Conservation (phyloP, 2,329 filamentous ascomycete genomes). For the Beauveria australis region DNA sequence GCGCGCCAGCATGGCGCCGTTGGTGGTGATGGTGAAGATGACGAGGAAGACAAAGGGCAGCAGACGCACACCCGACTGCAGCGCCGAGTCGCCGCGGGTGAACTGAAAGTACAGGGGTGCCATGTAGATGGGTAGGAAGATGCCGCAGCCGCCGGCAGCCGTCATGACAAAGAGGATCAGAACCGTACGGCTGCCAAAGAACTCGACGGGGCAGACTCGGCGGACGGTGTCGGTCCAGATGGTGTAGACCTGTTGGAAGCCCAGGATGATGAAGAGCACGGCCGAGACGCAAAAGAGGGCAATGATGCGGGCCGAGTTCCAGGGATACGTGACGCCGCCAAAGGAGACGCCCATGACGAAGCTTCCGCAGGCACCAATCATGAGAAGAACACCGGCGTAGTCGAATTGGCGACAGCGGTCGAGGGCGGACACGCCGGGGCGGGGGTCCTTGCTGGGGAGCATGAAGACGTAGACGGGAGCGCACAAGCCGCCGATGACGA, state of each 20-base stretch:
- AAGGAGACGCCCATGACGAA: slow-evolving; percentile 40
- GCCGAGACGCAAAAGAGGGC: slow-evolving; percentile 34
- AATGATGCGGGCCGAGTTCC: slow-evolving; percentile 34
- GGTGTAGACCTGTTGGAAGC: slow-evolving; percentile 31
- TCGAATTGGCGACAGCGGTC: slow-evolving; percentile 29
- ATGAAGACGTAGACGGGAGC: slow-evolving; percentile 21
- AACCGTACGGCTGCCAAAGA: not conserved
- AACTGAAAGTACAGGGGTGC: slow-evolving; percentile 45
- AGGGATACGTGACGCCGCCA: slow-evolving; percentile 37
- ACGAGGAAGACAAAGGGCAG: slow-evolving; percentile 32
- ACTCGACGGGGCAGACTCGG: not conserved
- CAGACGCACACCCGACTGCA: slow-evolving; percentile 28
- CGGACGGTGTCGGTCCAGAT: slow-evolving; percentile 23
- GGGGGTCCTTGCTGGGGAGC: slow-evolving; percentile 16
- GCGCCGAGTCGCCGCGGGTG: slow-evolving; percentile 28
- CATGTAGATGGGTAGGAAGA: slow-evolving; percentile 32
- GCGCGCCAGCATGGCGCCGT: slow-evolving; percentile 26
- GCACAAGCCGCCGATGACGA: slow-evolving; percentile 33
- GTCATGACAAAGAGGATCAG: not conserved
- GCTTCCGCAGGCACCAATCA: slow-evolving; percentile 27
- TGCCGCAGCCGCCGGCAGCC: slow-evolving; percentile 19
- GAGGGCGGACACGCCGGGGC: slow-evolving; percentile 14
- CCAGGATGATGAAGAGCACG: slow-evolving; percentile 24
- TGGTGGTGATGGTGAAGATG: slow-evolving; percentile 24
- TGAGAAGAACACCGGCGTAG: slow-evolving; percentile 32